phyloP scores from a whole-genome alignment of 2,329 filamentous ascomycete genomes.

The Phaeosphaeria sp. region DNA sequence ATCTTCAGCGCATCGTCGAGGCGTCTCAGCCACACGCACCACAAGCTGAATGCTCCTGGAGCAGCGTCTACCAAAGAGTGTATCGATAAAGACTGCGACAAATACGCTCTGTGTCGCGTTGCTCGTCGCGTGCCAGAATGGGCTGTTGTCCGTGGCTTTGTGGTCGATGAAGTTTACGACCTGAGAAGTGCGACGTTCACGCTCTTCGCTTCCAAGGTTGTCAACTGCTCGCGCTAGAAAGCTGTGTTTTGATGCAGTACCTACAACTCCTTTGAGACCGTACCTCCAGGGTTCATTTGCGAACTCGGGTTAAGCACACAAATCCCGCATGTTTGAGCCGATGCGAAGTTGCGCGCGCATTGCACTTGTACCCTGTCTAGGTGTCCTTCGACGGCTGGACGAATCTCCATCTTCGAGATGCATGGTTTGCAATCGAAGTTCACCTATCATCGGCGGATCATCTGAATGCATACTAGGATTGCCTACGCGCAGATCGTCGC shows the following conservation, averaged over 20 bases:
- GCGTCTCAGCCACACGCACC: slow-evolving; percentile 32
- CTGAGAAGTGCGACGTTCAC: slow-evolving; percentile 2
- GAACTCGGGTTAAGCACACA: not conserved
- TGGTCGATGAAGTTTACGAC: not conserved
- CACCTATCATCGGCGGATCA: not conserved
- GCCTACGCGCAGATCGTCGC: not conserved
- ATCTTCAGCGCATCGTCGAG: slow-evolving; percentile 14
- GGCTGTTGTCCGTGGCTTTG: not conserved
- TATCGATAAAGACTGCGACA: slow-evolving; percentile 25
- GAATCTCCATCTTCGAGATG: not conserved
- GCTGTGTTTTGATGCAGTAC: not conserved
- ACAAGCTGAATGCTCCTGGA: slow-evolving; percentile 15
- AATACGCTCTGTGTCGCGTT: slow-evolving; percentile 5
- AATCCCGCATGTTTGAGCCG: too few relatives aligned
- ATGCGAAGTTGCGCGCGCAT: not conserved
- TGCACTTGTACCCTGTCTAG: not conserved
- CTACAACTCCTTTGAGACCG: not conserved
- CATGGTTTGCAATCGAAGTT: not conserved
- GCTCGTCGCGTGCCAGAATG: not conserved
- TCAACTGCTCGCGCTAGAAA: not conserved
- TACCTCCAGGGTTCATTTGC: not conserved
- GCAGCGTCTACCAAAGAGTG: slow-evolving; percentile 19
- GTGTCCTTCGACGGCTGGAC: too few relatives aligned
- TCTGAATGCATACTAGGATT: not conserved
- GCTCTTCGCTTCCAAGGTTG: not conserved